These are phyloP conservation scores for Rubroboletus satanas DNA, from an alignment of 768 basidiomycete species.

Conservation along the genomic window DNA sequence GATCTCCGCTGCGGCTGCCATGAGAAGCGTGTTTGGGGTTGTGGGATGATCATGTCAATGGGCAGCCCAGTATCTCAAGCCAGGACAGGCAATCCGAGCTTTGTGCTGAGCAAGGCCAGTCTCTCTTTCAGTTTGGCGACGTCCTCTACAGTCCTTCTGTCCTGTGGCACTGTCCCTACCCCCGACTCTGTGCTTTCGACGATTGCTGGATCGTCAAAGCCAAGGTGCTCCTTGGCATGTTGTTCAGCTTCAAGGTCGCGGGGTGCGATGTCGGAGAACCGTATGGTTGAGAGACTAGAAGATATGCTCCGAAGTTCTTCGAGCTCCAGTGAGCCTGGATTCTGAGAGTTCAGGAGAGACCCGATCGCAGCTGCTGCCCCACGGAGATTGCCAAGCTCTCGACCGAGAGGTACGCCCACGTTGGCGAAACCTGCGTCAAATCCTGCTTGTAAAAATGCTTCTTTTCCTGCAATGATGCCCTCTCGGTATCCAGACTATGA, in stretches of 20 bases:
- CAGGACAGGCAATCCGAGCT: conserved; percentile 31
- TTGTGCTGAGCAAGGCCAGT: conserved; percentile 29
- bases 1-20: background rate
- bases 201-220: conserved; percentile 28
- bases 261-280: conserved; percentile 70
- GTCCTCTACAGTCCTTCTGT: conserved; percentile 37
- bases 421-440: conserved; percentile 83
- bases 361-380: conserved; percentile 66
- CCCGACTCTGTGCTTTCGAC: conserved; percentile 40
- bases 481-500: conserved; percentile 90
- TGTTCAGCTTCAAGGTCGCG: conserved; percentile 73
- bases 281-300: conserved; percentile 52
- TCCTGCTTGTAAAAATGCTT: conserved; percentile 79
- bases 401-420: conserved; percentile 70
- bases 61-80: background rate
- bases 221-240: conserved; percentile 68
- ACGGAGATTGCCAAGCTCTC: conserved; percentile 72
- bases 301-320: conserved; percentile 53
- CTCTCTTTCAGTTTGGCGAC: conserved; percentile 38
- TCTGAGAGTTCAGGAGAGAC: conserved; percentile 44
- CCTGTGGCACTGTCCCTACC: conserved; percentile 13
- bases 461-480: conserved; percentile 91
- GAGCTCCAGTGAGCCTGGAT: conserved; percentile 14
- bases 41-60: background rate
- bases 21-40: background rate